These are phyloP conservation scores for Trametes versicolor DNA, from an alignment of 1,284 basidiomycete genomes.

Conservation along the genomic window DNA sequence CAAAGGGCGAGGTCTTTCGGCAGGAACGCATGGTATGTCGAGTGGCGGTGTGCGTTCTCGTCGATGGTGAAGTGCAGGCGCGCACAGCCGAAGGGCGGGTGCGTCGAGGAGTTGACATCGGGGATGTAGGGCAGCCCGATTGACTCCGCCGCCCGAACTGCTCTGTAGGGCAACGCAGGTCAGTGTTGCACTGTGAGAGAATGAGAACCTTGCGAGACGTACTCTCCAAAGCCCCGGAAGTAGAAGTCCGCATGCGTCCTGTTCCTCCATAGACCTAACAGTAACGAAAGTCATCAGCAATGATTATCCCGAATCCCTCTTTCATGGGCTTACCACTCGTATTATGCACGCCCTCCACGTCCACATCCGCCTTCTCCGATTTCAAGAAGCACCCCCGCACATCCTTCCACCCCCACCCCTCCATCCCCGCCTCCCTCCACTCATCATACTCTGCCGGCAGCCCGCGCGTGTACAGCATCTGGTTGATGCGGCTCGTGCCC, in stretches of 20 bases:
- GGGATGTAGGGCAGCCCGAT: conserved; percentile 43
- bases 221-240: conserved; percentile 30
- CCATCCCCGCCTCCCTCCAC: conserved; percentile 46
- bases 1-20: conserved; percentile 35
- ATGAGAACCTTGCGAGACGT: neutral
- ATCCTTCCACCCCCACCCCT: conserved; percentile 51
- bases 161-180: conserved; percentile 16
- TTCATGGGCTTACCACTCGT: conserved; percentile 6
- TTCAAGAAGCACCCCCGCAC: conserved; percentile 49
- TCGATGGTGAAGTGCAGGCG: conserved; percentile 44
- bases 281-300: neutral
- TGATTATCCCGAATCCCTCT: too few species aligned
- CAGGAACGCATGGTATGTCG: conserved; percentile 45
- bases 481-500: conserved; percentile 52
- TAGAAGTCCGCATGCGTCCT: conserved; percentile 28
- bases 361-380: conserved; percentile 30
- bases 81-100: conserved; percentile 37
- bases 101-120: conserved; percentile 43
- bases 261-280: conserved; percentile 28
- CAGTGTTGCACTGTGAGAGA: neutral
- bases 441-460: conserved; percentile 50
- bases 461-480: conserved; percentile 50
- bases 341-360: conserved; percentile 26
- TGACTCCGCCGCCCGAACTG: conserved; percentile 29
- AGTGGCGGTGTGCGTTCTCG: conserved; percentile 38